Evolutionary conservation across 345 rosid genomes (phyloP), one percentile per base, ranked within the genome.

Genomic region (Pugionium cornutum): DNA sequence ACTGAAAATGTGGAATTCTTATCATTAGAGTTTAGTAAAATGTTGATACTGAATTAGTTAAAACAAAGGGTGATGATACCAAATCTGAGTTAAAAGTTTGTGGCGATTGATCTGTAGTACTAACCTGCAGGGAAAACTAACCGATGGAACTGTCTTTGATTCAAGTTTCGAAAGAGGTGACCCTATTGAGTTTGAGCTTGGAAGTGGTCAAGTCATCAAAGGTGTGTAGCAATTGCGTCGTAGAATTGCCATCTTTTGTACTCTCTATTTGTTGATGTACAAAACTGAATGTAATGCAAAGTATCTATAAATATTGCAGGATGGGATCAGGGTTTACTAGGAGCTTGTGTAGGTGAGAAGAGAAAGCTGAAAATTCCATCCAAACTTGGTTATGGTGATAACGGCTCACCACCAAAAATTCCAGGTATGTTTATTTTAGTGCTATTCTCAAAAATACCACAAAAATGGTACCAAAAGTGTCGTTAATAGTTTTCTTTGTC

Each of bases 151-250:
- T 54, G 94, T 89, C 44, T 92, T 92, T 41, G 98, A 92, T 80
- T 92, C 98, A 74, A 89, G 98, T 73, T 92, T 82, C 75, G 97
- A 92, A 69, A 92, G 98, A 73, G 96, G 86, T 61, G 97, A 92
- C 77, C 98, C 98, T 18, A 84, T 92, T 78, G 97, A 83, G 76
- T 92, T 92, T 74, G 92, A 86, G 86, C 89, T 92, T 68, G 98
- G 98, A 37, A 80, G 74, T 71, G 97, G 99, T 67, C 97, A 88
- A 78, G 99, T 94, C 44, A 94, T 94, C 73, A 86, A 86, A 85
- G 98, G 98, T 92, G 4, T 59, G 75, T 55, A 56, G 42, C 39
- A n/a, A n/a, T 67, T 43, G 0, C 48, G 35, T 25, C 3, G 0
- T n/a, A n/a, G n/a, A n/a, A n/a, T n/a, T n/a, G n/a, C n/a, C n/a